These are phyloP conservation scores for Neonectria coccinea DNA, from an alignment of 2,329 filamentous ascomycete species.

Conservation along the genomic window DNA sequence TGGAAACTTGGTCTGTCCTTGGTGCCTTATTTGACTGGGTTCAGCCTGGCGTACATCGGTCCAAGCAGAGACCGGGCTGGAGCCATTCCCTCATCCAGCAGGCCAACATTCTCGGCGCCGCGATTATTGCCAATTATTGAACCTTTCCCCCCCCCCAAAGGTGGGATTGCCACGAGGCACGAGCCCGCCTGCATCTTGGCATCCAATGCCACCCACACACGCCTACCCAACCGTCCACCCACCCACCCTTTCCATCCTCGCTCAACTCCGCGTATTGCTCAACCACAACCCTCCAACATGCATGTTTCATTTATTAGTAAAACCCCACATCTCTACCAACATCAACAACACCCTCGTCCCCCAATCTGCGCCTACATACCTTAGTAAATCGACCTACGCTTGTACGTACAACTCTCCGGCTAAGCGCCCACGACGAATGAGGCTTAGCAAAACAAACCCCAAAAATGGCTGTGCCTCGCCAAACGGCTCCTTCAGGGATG, in stretches of 20 bases:
- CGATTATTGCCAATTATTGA: conserved; percentile 20
- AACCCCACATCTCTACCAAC: neutral
- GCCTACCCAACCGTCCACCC: neutral
- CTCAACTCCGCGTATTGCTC: conserved; percentile 8
- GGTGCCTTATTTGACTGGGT: too few relatives aligned
- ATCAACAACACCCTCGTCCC: neutral
- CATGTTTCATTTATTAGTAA: too few relatives aligned
- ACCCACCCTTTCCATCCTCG: neutral
- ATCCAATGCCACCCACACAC: neutral
- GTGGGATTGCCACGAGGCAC: conserved; percentile 10
- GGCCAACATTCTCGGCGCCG: neutral
- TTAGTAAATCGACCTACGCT: too few relatives aligned
- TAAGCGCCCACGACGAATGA: conserved; percentile 9
- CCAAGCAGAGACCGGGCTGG: conserved; percentile 1
- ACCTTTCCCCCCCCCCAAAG: conserved; percentile 13
- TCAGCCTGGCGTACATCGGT: neutral
- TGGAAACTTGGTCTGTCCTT: neutral
- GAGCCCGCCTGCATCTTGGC: neutral
- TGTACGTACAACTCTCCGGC: neutral
- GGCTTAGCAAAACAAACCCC: conserved; percentile 12
- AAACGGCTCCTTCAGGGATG: neutral
- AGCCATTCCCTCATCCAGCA: neutral
- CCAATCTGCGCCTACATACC: neutral
- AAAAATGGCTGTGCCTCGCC: conserved; percentile 18
- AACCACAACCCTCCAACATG: neutral